Evolutionary conservation across 2,329 filamentous ascomycete species (phyloP), one percentile per base, ranked within the genome.

Genomic region (Teratosphaeria nubilosa): DNA sequence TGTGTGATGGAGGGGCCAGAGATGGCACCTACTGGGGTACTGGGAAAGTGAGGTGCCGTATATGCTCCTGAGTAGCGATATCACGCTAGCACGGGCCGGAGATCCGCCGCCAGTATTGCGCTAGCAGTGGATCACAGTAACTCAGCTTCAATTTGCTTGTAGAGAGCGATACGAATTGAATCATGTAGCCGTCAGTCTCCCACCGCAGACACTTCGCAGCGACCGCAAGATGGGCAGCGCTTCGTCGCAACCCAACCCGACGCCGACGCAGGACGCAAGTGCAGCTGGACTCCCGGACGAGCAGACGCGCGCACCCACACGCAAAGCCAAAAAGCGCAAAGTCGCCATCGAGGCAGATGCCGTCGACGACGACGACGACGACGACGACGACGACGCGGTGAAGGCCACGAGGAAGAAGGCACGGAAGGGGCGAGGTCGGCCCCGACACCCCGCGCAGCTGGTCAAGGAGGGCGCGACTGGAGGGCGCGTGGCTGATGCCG

Each of bases 191-290:
- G 34, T 16, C 34, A 41, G 3, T 34, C 11, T 0, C 5, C 13
- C 34, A 5, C 11, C 16, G 14, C 34, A 16, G 13, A 14, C 10
- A 34, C 14, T 11, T 16, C 13, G 34, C 51, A 30, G 51, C 30
- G 24, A 16, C 14, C 7, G 51, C 51, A 37, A 53, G 13, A 60
- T 60, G 58, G 58, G 58, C 14, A 55, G 45, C 27, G 50, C 56
- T 4, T 60, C 58, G 22, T 60, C 58, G n/a, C 58, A 60, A 32
- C 31, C 54, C 4, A 10, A 32, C 25, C 55, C 52, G 41, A 48
- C 41, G n/a, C 41, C 22, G n/a, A 20, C n/a, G 41, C 41, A 22
- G 7, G 16, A 48, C 41, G n/a, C 20, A 16, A 22, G 16, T 48
- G 41, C 20, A 20, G 41, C 22, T 22, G 41, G 1, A 20, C 27